Percentiles rank a stretch among this genome's conserved stretches.
phyloP scores from a whole-genome alignment of 495 filamentous ascomycete genomes.

The Hypomontagnella monticulosa region DNA sequence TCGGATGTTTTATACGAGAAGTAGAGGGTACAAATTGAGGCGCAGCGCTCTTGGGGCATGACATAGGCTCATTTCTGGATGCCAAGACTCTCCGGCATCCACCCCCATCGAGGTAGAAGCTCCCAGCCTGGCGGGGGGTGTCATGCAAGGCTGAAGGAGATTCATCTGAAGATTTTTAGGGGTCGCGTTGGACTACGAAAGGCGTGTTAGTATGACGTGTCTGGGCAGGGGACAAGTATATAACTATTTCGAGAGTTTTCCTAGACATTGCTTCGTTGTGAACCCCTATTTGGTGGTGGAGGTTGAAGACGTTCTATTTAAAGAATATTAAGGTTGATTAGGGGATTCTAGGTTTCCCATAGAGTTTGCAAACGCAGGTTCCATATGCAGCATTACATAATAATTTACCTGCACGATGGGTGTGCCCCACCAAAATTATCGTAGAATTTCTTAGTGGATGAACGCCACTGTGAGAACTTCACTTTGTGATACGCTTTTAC shows the following conservation, averaged over 20 bases:
- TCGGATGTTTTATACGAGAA: slow-evolving; percentile 33
- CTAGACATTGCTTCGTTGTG: no score
- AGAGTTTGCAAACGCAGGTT: neutral
- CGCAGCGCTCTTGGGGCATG: slow-evolving; percentile 21
- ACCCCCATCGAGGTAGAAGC: no score
- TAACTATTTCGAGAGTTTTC: neutral
- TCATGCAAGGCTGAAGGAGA: slow-evolving; percentile 11
- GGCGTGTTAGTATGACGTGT: slow-evolving; percentile 8
- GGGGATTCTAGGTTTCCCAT: no score
- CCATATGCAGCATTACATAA: neutral
- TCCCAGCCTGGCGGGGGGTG: neutral
- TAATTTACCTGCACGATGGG: neutral
- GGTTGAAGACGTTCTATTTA: no score
- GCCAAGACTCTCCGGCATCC: neutral
- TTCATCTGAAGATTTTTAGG: neutral
- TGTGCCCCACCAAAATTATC: slow-evolving; percentile 17
- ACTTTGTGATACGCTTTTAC: neutral
- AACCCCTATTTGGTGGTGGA: no score
- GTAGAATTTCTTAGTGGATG: slow-evolving; percentile 21
- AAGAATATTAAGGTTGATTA: no score
- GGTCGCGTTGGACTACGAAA: neutral
- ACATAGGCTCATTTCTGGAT: slow-evolving; percentile 5
- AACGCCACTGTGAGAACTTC: slow-evolving; percentile 6
- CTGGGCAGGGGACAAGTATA: neutral
- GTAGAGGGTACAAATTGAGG: slow-evolving; percentile 29